Evolutionary conservation across 768 basidiomycete genomes (phyloP).

Genomic region (Russula brevipes): DNA sequence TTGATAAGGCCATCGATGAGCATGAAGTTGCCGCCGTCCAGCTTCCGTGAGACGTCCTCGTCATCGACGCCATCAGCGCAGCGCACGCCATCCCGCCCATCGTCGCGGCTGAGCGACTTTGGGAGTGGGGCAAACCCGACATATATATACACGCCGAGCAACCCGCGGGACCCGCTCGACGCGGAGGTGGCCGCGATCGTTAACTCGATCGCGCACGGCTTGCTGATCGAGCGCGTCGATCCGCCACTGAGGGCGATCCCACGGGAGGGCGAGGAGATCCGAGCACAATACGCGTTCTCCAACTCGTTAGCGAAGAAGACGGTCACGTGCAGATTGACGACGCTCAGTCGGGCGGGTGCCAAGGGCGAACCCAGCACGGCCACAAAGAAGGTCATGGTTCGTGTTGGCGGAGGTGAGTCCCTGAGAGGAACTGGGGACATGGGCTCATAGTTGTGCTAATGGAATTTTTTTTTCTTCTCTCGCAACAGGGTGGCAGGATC

Average conservation of each 20-base stretch:
- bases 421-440: background rate
- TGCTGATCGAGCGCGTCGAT: conserved; percentile 76
- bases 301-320: conserved; percentile 67
- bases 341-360: conserved; percentile 54
- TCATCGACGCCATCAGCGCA: conserved; percentile 38
- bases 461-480: background rate
- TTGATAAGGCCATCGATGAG: conserved; percentile 36
- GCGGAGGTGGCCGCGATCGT: conserved; percentile 68
- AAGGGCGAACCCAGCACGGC: conserved; percentile 41
- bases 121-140: conserved; percentile 40
- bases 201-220: conserved; percentile 71
- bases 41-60: conserved; percentile 52
- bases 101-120: conserved; percentile 56
- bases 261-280: conserved; percentile 70
- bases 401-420: conserved; percentile 67
- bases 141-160: conserved; percentile 61
- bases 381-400: conserved; percentile 84
- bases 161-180: conserved; percentile 76
- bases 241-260: conserved; percentile 62
- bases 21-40: conserved; percentile 62
- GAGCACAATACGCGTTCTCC: conserved; percentile 80
- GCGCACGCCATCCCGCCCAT: conserved; percentile 45
- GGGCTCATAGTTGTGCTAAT: background rate
- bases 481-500: conserved; percentile 68
- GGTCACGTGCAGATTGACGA: conserved; percentile 75